These are phyloP conservation scores for Penicillium griseofulvum DNA, from an alignment of 2,329 filamentous ascomycete species.

Conservation along the genomic window DNA sequence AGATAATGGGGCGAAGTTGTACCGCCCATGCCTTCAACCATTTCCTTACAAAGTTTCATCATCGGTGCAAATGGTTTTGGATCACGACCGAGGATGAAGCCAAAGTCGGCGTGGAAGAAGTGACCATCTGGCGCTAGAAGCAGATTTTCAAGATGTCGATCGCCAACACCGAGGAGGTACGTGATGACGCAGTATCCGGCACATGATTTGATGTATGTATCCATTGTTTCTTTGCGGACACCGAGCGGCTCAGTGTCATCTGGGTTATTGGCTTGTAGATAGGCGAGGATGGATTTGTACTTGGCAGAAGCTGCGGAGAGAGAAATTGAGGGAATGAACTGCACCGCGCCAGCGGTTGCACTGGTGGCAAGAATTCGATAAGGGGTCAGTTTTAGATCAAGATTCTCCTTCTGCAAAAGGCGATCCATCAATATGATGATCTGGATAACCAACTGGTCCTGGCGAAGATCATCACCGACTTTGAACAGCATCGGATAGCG, in stretches of 20 bases:
- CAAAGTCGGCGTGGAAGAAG: slow-evolving; percentile 98
- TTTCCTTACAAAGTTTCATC: slow-evolving; percentile 96
- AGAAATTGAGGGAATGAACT: slow-evolving; percentile 85
- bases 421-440: slow-evolving; percentile 99
- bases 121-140: slow-evolving; percentile 84
- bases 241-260: slow-evolving; percentile 78
- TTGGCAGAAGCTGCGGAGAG: slow-evolving; percentile 81
- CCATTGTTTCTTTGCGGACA: slow-evolving; percentile 86
- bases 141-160: slow-evolving; percentile 93
- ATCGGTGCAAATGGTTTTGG: slow-evolving; percentile 95
- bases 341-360: slow-evolving; percentile 82
- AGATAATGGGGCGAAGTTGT: slow-evolving; percentile 75
- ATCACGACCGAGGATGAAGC: slow-evolving; percentile 94
- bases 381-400: slow-evolving; percentile 90
- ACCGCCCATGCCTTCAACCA: slow-evolving; percentile 98
- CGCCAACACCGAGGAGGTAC: slow-evolving; percentile 92
- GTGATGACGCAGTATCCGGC: slow-evolving; percentile 98
- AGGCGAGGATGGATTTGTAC: slow-evolving; percentile 75
- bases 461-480: slow-evolving; percentile 89
- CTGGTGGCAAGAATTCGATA: slow-evolving; percentile 96
- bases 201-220: slow-evolving; percentile 93
- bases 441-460: slow-evolving; percentile 95
- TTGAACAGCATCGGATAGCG: slow-evolving; percentile 96
- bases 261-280: slow-evolving; percentile 84
- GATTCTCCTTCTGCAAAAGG: slow-evolving; percentile 88